Conservation (phyloP, 1,284 basidiomycete species). For the Sparassis latifolia region DNA sequence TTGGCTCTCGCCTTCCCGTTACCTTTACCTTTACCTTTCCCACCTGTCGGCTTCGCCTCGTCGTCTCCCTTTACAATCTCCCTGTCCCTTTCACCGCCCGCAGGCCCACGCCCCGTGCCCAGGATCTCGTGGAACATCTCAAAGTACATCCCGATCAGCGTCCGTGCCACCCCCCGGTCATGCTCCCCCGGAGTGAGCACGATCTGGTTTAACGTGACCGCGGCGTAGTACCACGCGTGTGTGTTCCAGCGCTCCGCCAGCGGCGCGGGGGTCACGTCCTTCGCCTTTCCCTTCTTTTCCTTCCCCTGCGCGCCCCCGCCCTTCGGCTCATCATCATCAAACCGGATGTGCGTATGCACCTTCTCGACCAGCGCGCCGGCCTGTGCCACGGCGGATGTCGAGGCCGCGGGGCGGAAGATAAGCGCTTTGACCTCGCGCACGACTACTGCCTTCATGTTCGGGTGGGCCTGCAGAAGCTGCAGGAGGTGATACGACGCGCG, state of each 20-base stretch:
- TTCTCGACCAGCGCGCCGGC: neutral
- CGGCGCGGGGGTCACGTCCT: slow-evolving; percentile 1
- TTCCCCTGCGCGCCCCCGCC: slow-evolving; percentile 20
- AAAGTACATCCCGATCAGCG: slow-evolving; percentile 90
- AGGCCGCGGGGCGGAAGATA: slow-evolving; percentile 55
- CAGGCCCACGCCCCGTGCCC: slow-evolving; percentile 41
- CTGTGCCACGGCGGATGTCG: slow-evolving; percentile 29
- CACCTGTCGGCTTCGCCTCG: slow-evolving; percentile 21
- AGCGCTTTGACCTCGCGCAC: slow-evolving; percentile 84
- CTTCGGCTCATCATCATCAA: slow-evolving; percentile 20
- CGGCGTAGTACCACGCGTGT: slow-evolving; percentile 74
- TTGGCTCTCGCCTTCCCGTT: slow-evolving; percentile 32
- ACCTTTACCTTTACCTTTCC: slow-evolving; percentile 25
- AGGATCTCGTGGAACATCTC: slow-evolving; percentile 90
- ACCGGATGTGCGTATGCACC: slow-evolving; percentile 12
- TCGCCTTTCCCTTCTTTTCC: slow-evolving; percentile 20
- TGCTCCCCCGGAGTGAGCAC: slow-evolving; percentile 60
- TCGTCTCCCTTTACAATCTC: slow-evolving; percentile 27
- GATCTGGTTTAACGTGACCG: slow-evolving; percentile 94
- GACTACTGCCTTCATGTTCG: slow-evolving; percentile 89
- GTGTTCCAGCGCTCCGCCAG: slow-evolving; percentile 25
- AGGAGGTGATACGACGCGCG: slow-evolving; percentile 88
- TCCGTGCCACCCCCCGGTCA: slow-evolving; percentile 76
- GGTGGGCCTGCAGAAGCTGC: slow-evolving; percentile 86
- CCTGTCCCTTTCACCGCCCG: slow-evolving; percentile 29